Percentiles rank a stretch among this genome's conserved stretches.
phyloP scores from a whole-genome alignment of 2,329 filamentous ascomycete genomes.

The Cytospora mali region DNA sequence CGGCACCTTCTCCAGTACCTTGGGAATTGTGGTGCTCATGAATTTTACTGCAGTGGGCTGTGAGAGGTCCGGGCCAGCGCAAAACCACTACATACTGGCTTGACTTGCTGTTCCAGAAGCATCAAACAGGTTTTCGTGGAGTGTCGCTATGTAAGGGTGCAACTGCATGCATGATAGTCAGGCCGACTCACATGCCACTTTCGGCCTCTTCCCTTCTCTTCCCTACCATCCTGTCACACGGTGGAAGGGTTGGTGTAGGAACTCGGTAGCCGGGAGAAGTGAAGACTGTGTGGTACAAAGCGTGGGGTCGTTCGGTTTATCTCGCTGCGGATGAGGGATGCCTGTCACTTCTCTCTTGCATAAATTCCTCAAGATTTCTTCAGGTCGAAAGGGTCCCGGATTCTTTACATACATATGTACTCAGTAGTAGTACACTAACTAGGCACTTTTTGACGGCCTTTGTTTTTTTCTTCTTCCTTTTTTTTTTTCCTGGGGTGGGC shows the following conservation, averaged over 20 bases:
- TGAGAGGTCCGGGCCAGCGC: constrained; percentile 8
- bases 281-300: background rate
- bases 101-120: constrained; percentile 3
- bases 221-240: background rate
- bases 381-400: background rate
- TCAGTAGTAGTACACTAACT: too few relatives aligned
- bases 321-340: background rate
- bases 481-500: too few relatives aligned
- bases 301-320: background rate
- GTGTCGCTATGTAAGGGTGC: constrained; percentile 11
- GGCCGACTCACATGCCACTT: constrained; percentile 6
- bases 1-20: background rate
- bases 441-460: too few relatives aligned
- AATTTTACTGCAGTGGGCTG: constrained; percentile 11
- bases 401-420: too few relatives aligned
- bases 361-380: background rate
- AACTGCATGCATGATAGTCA: constrained; percentile 7
- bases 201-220: background rate
- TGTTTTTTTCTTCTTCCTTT: too few relatives aligned
- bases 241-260: background rate
- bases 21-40: background rate
- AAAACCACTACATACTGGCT: constrained; percentile 6
- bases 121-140: constrained; percentile 16
- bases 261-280: background rate
- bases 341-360: background rate